phyloP scores from a whole-genome alignment of 2,329 filamentous ascomycete species.

The Fusarium metavorans region DNA sequence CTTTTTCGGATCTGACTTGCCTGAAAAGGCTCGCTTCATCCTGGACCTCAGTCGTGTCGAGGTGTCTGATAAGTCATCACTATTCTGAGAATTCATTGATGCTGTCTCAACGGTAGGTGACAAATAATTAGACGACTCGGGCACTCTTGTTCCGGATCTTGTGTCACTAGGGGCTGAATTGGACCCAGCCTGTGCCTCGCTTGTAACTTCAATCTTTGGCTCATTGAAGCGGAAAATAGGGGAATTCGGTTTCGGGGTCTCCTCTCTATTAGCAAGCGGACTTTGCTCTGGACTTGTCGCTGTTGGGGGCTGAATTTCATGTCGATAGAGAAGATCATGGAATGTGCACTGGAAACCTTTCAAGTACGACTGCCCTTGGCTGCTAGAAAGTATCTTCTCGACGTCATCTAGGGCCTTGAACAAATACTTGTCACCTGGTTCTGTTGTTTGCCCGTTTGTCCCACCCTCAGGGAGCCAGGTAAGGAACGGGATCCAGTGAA shows the following conservation, averaged over 20 bases:
- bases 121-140: not conserved
- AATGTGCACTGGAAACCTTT: not conserved
- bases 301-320: not conserved
- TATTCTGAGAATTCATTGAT: not conserved
- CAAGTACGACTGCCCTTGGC: not conserved
- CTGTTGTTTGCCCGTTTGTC: not conserved
- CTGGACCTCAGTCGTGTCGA: not conserved
- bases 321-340: not conserved
- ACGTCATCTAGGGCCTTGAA: not conserved
- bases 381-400: not conserved
- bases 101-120: not conserved
- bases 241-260: fast-evolving
- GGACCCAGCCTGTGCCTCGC: not conserved
- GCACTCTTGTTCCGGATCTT: too few relatives aligned
- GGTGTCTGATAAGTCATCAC: not conserved
- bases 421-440: not conserved
- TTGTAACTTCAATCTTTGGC: not conserved
- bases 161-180: not conserved
- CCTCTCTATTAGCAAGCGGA: not conserved
- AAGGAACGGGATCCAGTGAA: not conserved
- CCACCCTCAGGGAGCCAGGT: not conserved
- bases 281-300: not conserved
- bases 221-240: not conserved
- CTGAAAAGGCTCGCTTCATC: not conserved
- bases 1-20: not conserved